Evolutionary conservation across 176 grass and related monocot species (phyloP).

Genomic region (Hordeum vulgare): DNA sequence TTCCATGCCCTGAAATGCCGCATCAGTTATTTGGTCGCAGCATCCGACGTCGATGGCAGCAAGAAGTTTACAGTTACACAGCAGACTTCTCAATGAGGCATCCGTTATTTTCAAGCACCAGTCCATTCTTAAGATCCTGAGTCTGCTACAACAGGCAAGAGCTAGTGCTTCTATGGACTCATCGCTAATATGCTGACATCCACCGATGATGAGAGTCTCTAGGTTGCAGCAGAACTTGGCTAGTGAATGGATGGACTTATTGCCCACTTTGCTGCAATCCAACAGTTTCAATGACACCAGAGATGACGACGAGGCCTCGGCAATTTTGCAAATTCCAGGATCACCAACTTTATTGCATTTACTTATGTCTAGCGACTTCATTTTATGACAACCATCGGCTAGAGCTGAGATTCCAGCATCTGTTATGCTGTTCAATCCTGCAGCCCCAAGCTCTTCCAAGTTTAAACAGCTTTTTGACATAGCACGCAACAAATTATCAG

Average conservation of each 20-base stretch:
- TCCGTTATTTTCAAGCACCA: slow-evolving; percentile 77
- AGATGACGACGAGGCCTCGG: slow-evolving; percentile 46
- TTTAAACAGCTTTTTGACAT: slow-evolving; percentile 58
- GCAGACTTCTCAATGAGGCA: slow-evolving; percentile 37
- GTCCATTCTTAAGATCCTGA: slow-evolving; percentile 56
- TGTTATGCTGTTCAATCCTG: slow-evolving; percentile 57
- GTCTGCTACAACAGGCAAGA: slow-evolving; percentile 44
- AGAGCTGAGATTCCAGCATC: slow-evolving; percentile 59
- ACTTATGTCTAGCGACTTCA: slow-evolving; percentile 70
- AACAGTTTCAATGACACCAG: slow-evolving; percentile 64
- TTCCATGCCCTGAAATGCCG: slow-evolving; percentile 37
- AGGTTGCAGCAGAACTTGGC: slow-evolving; percentile 65
- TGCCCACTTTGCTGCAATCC: slow-evolving; percentile 62
- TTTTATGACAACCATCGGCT: slow-evolving; percentile 55
- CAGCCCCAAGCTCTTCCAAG: slow-evolving; percentile 64
- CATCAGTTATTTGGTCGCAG: slow-evolving; percentile 62
- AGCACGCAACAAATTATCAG: slow-evolving; percentile 55
- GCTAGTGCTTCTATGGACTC: slow-evolving; percentile 37
- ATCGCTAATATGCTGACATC: slow-evolving; percentile 60
- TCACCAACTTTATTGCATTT: slow-evolving; percentile 83
- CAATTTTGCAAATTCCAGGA: slow-evolving; percentile 56
- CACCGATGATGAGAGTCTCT: slow-evolving; percentile 62
- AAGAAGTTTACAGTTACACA: slow-evolving; percentile 62
- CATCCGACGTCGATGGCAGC: slow-evolving; percentile 70
- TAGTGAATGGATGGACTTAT: slow-evolving; percentile 56